These are phyloP conservation scores for Rubia tinctorum DNA, from an alignment of 305 asterid species.

Conservation along the genomic window DNA sequence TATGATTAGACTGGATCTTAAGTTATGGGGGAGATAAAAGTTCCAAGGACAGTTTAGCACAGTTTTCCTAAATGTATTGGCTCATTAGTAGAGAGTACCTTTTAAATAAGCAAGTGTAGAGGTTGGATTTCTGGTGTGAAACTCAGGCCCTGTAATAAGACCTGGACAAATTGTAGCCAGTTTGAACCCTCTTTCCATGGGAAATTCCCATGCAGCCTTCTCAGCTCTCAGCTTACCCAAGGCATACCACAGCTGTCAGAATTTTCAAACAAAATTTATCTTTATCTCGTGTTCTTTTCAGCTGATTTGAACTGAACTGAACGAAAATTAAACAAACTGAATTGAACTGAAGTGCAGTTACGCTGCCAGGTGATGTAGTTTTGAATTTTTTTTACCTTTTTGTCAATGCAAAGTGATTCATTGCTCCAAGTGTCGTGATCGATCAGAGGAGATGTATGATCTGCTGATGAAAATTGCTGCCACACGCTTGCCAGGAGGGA, in stretches of 20 bases:
- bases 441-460: constrained; percentile 32
- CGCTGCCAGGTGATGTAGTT: neutral
- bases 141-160: constrained; percentile 71
- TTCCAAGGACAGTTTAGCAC: too few species aligned
- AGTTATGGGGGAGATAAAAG: too few species aligned
- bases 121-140: constrained; percentile 48
- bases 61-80: too few species aligned
- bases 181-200: constrained; percentile 49
- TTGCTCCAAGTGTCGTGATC: constrained; percentile 86
- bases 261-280: neutral
- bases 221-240: constrained; percentile 88
- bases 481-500: constrained; percentile 85
- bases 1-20: too few species aligned
- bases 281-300: neutral
- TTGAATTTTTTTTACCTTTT: constrained; percentile 39
- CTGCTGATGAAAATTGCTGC: constrained; percentile 35
- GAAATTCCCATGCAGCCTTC: constrained; percentile 67
- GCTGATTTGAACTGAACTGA: neutral
- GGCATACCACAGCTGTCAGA: constrained; percentile 87
- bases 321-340: neutral
- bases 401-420: constrained; percentile 60
- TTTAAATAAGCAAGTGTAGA: constrained; percentile 77
- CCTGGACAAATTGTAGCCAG: constrained; percentile 79
- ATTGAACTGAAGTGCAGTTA: too few species aligned
- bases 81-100: constrained; percentile 20